Conservation (phyloP, 1,284 basidiomycete species). For the Ustilago xerochloae region DNA sequence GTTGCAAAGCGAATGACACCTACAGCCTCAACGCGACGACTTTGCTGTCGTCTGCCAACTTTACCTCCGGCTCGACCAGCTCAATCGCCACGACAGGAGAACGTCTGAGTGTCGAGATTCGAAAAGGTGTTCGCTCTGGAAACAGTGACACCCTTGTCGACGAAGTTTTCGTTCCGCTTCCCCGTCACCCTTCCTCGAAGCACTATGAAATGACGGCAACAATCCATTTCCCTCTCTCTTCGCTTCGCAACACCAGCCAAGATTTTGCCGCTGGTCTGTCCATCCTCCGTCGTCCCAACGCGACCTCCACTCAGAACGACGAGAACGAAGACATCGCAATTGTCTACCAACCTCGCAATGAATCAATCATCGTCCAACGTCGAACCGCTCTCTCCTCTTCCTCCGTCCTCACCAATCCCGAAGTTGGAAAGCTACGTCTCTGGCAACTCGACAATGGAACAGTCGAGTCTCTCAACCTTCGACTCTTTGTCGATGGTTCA, state of each 20-base stretch:
- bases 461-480: constrained; percentile 10
- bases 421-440: constrained; percentile 32
- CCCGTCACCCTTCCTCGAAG: constrained; percentile 2
- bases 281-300: constrained; percentile 15
- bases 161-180: constrained; percentile 28
- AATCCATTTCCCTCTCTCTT: constrained; percentile 16
- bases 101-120: not conserved
- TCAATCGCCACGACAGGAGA: too few relatives aligned
- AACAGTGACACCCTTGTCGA: constrained; percentile 3
- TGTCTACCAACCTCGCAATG: constrained; percentile 34
- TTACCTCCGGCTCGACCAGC: not conserved
- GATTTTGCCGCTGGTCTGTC: constrained; percentile 32
- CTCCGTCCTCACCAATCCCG: constrained; percentile 12
- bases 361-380: constrained; percentile 24
- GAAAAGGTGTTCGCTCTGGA: constrained; percentile 12
- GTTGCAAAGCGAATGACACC: constrained; percentile 17
- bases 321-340: constrained; percentile 23
- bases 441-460: constrained; percentile 16
- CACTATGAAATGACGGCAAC: constrained; percentile 34
- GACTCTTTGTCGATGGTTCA: constrained; percentile 40
- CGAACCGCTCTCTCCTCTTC: constrained; percentile 25
- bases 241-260: constrained; percentile 18
- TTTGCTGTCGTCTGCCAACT: not conserved
- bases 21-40: not conserved
- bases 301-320: not conserved